These are phyloP conservation scores for Neurospora sp. DNA, from an alignment of 495 filamentous ascomycete genomes.

Conservation along the genomic window DNA sequence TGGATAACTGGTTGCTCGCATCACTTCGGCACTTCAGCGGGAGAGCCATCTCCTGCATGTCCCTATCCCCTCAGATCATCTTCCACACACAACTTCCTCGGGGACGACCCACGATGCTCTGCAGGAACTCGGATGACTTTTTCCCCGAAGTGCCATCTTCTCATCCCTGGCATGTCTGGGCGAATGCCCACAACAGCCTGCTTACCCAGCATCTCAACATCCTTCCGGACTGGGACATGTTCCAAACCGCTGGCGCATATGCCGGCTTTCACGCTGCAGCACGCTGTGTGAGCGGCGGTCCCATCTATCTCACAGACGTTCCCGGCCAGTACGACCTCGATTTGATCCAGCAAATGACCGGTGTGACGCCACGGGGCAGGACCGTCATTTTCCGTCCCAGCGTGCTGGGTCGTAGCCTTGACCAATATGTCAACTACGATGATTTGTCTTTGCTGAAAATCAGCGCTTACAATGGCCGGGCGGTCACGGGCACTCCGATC, in stretches of 20 bases:
- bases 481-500: slow-evolving; percentile 59
- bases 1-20: slow-evolving; percentile 78
- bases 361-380: slow-evolving; percentile 50
- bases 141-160: slow-evolving; percentile 68
- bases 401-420: slow-evolving; percentile 55
- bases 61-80: slow-evolving; percentile 68
- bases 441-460: slow-evolving; percentile 65
- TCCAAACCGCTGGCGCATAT: slow-evolving; percentile 75
- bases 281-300: slow-evolving; percentile 80
- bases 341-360: slow-evolving; percentile 70
- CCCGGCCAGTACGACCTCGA: slow-evolving; percentile 69
- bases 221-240: slow-evolving; percentile 96
- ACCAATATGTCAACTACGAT: slow-evolving; percentile 65
- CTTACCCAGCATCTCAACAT: slow-evolving; percentile 52
- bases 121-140: slow-evolving; percentile 91
- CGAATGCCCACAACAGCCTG: slow-evolving; percentile 85
- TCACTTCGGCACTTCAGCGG: slow-evolving; percentile 65
- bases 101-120: slow-evolving; percentile 55
- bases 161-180: slow-evolving; percentile 91
- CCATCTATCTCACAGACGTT: slow-evolving; percentile 85
- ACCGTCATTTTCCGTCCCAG: slow-evolving; percentile 72
- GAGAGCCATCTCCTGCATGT: slow-evolving; percentile 87
- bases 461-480: slow-evolving; percentile 55
- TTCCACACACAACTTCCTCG: slow-evolving; percentile 73
- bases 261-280: slow-evolving; percentile 81